Percentiles rank a stretch among this genome's conserved stretches.
Conservation (phyloP, 176 grass and related monocot genomes). For the Ananas comosus region DNA sequence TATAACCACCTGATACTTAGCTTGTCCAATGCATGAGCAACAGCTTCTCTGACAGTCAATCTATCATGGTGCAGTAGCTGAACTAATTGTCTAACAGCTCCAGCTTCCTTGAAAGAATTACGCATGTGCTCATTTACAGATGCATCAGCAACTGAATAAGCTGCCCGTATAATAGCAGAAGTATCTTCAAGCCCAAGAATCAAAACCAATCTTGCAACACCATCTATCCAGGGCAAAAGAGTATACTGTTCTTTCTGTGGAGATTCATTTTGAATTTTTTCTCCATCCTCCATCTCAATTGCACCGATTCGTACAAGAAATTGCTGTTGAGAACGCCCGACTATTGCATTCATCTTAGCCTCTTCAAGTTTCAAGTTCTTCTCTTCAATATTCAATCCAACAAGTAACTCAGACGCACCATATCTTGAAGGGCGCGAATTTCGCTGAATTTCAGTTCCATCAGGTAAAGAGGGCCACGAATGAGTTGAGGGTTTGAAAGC, state of each 20-base stretch:
- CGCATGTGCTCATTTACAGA: conserved; percentile 57
- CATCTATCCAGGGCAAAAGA: conserved; percentile 64
- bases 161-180: conserved; percentile 47
- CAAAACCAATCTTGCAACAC: conserved; percentile 56
- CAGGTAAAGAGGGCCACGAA: conserved; percentile 70
- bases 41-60: conserved; percentile 30
- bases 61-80: conserved; percentile 44
- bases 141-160: conserved; percentile 49
- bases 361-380: conserved; percentile 35
- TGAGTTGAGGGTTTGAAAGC: conserved; percentile 45
- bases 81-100: conserved; percentile 48
- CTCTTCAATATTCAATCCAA: conserved; percentile 46
- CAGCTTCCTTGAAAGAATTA: conserved; percentile 59
- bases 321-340: conserved; percentile 64
- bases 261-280: conserved; percentile 33
- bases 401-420: conserved; percentile 64
- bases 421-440: conserved; percentile 52
- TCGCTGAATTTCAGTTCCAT: conserved; percentile 51
- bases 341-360: conserved; percentile 55
- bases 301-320: conserved; percentile 63
- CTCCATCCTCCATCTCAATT: conserved; percentile 56
- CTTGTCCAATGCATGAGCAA: conserved; percentile 49
- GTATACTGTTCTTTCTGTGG: conserved; percentile 35
- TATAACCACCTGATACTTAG: conserved; percentile 43
- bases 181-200: conserved; percentile 59